Conservation (phyloP, 768 basidiomycete species). For the Boletales sp. region DNA sequence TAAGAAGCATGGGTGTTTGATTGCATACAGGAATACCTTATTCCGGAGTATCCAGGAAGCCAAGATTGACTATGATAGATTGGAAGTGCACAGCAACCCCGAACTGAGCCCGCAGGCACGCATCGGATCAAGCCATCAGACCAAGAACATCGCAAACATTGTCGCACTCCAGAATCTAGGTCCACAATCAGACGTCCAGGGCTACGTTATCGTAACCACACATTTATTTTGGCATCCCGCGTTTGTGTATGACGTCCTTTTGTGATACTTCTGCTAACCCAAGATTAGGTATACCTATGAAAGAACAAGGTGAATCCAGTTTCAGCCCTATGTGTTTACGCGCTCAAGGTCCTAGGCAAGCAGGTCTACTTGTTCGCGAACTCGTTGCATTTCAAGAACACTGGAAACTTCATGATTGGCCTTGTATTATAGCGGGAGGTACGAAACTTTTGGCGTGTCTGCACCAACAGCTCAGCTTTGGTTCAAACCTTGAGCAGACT, state of each 20-base stretch:
- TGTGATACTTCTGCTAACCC: not conserved
- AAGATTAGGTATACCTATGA: constrained; percentile 61
- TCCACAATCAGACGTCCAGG: constrained; percentile 34
- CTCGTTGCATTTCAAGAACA: constrained; percentile 51
- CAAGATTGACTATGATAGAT: constrained; percentile 67
- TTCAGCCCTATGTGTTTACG: not conserved
- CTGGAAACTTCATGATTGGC: constrained; percentile 53
- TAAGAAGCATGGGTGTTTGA: constrained; percentile 85
- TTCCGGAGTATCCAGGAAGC: constrained; percentile 47
- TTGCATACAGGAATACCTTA: constrained; percentile 58
- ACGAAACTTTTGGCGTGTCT: constrained; percentile 1
- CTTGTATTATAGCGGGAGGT: constrained; percentile 85
- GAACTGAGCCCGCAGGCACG: constrained; percentile 30
- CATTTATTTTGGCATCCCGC: constrained; percentile 96
- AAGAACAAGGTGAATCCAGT: constrained; percentile 59
- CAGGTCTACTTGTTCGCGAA: constrained; percentile 68
- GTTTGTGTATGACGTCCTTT: constrained; percentile 37
- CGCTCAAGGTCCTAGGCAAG: constrained; percentile 52
- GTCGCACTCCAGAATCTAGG: constrained; percentile 55
- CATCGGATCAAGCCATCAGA: constrained; percentile 60
- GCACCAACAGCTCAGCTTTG: not conserved
- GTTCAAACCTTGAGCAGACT: constrained; percentile 50
- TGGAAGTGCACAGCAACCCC: constrained; percentile 44
- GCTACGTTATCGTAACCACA: constrained; percentile 80
- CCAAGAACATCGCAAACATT: constrained; percentile 78